Base-by-base conservation (phyloP, 208 protist genomes). In the Vickermania spadyakhi region DNA sequence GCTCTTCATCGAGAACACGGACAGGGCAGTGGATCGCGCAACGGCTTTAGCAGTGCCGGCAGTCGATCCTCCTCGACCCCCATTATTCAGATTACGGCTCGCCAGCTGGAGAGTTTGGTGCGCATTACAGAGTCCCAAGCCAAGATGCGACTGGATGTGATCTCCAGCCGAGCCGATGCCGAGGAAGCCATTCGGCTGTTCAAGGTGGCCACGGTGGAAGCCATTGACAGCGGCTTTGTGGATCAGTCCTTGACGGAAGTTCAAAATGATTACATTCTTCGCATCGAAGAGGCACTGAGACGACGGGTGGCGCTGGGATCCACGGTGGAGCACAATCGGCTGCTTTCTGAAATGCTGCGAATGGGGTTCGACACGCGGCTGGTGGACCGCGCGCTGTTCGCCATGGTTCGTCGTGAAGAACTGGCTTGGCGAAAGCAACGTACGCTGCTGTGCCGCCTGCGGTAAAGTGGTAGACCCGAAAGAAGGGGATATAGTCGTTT, bases 91-190 rank as follows among this genome's bases (percentile, higher is more conserved):
- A 97, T 99, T 59, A 99, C 97, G 2, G 91, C 98, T 7, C 83
- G 98, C 29, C 93, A 97, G 73, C 71, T 97, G 42, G 93, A 97
- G 66, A 94, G 91, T 45, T 62, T 99, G 14, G 88, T 99, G 42
- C 88, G 98, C 55, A 98, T 99, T 25, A 96, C 96, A 0, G 98
- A 99, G 74, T 89, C 96, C 4, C 61, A 99, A 26, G 98, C 98
- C 4, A 96, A 93, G 58, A 99, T 99, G 96, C 72, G 77, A 0
- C 69, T 99, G 0, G 75, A 88, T 49, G 75, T 81, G 22, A 65
- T 93, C n/a, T 96, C 96, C 5, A 93, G 70, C 21, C 79, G 74
- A 52, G 63, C 66, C 3, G 88, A 99, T 69, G 96, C 97, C 21
- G 89, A 97, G 56, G 96, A 98, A 69, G 96, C 96, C 0, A 96